Percentiles rank a stretch among this genome's conserved stretches.
These are phyloP conservation scores for Adiantum capillusveneris DNA, from an alignment of 75 land plant species.

Conservation along the genomic window DNA sequence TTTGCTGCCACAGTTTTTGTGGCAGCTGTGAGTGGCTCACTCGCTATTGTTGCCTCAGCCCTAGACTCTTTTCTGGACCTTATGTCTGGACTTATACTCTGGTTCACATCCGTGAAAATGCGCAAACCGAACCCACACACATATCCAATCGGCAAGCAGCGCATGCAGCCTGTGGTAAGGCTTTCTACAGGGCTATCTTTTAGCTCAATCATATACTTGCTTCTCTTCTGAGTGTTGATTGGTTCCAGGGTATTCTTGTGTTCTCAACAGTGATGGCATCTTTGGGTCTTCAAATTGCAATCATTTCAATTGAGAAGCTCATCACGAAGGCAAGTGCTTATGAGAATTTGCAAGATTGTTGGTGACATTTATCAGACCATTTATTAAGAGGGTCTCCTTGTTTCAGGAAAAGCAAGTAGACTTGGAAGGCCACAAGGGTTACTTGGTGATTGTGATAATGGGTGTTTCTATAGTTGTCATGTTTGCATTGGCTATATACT, in stretches of 20 bases:
- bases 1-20: constrained; percentile 18
- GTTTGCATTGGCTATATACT: constrained; percentile 11
- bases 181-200: neutral
- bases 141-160: constrained; percentile 27
- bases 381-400: no score
- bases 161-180: constrained; percentile 25
- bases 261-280: constrained; percentile 32
- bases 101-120: constrained; percentile 20
- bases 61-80: constrained; percentile 26
- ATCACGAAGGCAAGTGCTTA: constrained; percentile 2
- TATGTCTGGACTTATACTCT: constrained; percentile 17
- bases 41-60: constrained; percentile 25
- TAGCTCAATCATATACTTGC: neutral
- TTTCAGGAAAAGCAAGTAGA: constrained; percentile 12
- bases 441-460: constrained; percentile 24
- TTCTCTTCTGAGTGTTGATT: neutral
- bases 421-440: constrained; percentile 6
- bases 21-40: constrained; percentile 13
- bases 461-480: constrained; percentile 10
- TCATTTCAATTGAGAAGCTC: constrained; percentile 9
- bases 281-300: constrained; percentile 17
- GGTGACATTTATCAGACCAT: no score
- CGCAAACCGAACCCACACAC: constrained; percentile 4
- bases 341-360: neutral
- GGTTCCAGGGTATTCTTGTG: constrained; percentile 17